Evolutionary conservation across 768 basidiomycete species (phyloP), one percentile per base, ranked within the genome.

Genomic region (Pleurotus salmoneostramineus): DNA sequence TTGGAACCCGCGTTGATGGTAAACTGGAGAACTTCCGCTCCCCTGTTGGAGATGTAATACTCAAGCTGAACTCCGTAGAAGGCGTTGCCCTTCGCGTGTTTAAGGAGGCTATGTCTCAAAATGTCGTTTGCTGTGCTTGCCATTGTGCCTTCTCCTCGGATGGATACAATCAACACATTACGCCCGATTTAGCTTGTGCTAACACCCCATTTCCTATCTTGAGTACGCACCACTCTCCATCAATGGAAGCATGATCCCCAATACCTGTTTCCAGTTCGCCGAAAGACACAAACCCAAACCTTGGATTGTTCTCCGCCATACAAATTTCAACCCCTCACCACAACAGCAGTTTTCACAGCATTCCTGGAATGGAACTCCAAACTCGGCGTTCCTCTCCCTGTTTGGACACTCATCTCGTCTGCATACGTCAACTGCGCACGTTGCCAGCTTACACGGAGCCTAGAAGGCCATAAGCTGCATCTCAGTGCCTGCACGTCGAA

Each of bases 331-430:
- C 14, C 14, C 37, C 44, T 15, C n/a, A 15, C n/a, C 44, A 5
- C 11, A 12, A 6, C 44, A 15, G 7, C 37, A 40, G 14, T 40
- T 14, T 14, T 6, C 37, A 45, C 5, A 12, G 59, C 61, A 0
- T 60, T 62, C 43, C 21, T 60, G 10, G 59, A 62, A 15, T 64
- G 61, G 62, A 64, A 64, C 52, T 62, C 60, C 0, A 35, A 37
- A 2, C 15, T 62, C 21, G 63, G 63, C 0, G 51, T 64, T 11
- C 62, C 63, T 3, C 32, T 54, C 12, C 59, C 60, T 50, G 62
- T 62, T 2, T 64, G 63, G 61, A 57, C 44, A 2, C 4, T 59
- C 1, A 56, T 61, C 32, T 47, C 36, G 7, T 59, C 63, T 4
- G 44, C 63, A 11, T 63, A 44, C 31, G 58, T 61, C 14, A 1